Evolutionary conservation across 805 yeast genomes (phyloP).

Genomic region (Zygosaccharomyces gambellarensis): DNA sequence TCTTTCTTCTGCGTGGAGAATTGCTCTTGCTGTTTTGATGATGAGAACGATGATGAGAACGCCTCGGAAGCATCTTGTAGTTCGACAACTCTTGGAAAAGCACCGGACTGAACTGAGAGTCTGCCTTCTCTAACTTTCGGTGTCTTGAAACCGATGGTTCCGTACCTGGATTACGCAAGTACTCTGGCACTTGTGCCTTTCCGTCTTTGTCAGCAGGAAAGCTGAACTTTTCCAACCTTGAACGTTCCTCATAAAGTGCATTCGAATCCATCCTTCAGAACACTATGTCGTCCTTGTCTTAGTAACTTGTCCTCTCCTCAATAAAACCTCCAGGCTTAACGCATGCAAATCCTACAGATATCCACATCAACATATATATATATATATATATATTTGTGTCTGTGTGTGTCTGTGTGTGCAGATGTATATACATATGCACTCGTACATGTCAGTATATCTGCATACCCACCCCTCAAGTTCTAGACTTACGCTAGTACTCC

Average conservation of each 20-base stretch:
- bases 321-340: too few species aligned
- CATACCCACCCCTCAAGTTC: too few species aligned
- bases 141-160: not conserved
- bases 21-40: not conserved
- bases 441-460: too few species aligned
- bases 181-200: not conserved
- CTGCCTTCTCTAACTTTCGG: not conserved
- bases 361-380: too few species aligned
- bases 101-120: not conserved
- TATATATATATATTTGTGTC: too few species aligned
- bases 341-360: too few species aligned
- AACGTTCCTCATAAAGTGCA: not conserved
- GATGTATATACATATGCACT: too few species aligned
- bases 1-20: not conserved
- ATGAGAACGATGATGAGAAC: not conserved
- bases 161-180: not conserved
- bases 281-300: too few species aligned
- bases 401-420: too few species aligned
- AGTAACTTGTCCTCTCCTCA: not conserved
- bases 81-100: slow-evolving; percentile 11
- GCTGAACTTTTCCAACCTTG: slow-evolving; percentile 2
- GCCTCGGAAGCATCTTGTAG: not conserved
- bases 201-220: not conserved
- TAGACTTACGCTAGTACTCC: too few species aligned
- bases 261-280: not conserved